Percentiles rank a stretch among this genome's conserved stretches.
Conservation (phyloP, 176 grass and related monocot species). For the Oryza glumipatula region DNA sequence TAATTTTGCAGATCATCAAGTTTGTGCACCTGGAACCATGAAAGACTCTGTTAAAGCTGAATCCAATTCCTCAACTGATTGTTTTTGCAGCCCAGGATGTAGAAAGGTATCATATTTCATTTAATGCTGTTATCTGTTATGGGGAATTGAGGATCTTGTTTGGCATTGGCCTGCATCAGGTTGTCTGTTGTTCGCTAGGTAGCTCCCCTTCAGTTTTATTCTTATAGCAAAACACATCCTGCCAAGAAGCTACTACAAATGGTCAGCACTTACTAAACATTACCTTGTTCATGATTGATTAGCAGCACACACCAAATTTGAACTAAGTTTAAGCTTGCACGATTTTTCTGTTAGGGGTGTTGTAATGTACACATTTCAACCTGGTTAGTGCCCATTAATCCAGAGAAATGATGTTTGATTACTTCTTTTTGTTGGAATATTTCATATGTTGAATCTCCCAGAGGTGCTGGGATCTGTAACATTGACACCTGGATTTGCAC, state of each 20-base stretch:
- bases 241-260: constrained; percentile 1
- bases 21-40: constrained; percentile 50
- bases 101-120: constrained; percentile 61
- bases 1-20: constrained; percentile 70
- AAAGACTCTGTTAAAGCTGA: constrained; percentile 38
- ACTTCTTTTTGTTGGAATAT: constrained; percentile 16
- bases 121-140: background rate
- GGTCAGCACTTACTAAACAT: constrained; percentile 20
- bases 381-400: constrained; percentile 12
- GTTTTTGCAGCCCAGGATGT: constrained; percentile 76
- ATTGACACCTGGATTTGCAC: background rate
- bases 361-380: constrained; percentile 10
- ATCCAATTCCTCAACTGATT: constrained; percentile 38
- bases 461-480: background rate
- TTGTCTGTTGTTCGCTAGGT: constrained; percentile 31
- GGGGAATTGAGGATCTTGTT: constrained; percentile 16
- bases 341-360: background rate
- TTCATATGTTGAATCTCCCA: background rate
- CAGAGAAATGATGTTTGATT: background rate
- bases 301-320: background rate
- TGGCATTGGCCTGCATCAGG: constrained; percentile 25
- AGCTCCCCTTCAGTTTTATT: background rate
- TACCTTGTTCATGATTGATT: constrained; percentile 11
- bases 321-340: background rate
- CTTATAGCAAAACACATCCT: constrained; percentile 7